Evolutionary conservation across 108 stramenopile species (phyloP), one percentile per base, ranked within the genome.

Genomic region (Aureococcus anophagefferens): DNA sequence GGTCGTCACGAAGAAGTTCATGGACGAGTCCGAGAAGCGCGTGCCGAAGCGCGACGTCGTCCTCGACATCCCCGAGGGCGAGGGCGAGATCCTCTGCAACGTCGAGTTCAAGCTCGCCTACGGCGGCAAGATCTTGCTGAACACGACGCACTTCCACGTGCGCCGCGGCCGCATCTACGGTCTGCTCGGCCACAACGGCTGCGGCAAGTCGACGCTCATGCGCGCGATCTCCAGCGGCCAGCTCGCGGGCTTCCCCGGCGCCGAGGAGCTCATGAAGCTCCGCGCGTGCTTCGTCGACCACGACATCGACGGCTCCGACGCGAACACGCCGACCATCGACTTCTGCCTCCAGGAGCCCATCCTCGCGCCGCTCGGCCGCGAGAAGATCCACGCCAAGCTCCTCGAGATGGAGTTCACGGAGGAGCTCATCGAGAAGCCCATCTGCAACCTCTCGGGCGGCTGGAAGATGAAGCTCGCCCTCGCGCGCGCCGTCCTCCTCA

Each of bases 41-140:
- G 37, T 40, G 4, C 7, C 11, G 37, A 40, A 40, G 37, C 4
- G 11, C 7, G 37, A 9, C 7, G 11, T 11, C 7, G 37, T 40
- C 37, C 37, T 40, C 37, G 37, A 40, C n/a, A n/a, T n/a, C n/a
- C n/a, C n/a, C n/a, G n/a, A n/a, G n/a, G n/a, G n/a, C n/a, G n/a
- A n/a, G n/a, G 37, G 37, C 37, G 37, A 40, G 37, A 40, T 40
- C 11, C 37, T 40, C 7, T 40, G 37, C 37, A 40, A 40, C 37
- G 37, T 40, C 37, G 46, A 66, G 63, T 91, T 92, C 83, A 89
- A 88, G 59, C 76, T 99, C 44, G 98, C 98, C 34, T 99, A 97
- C 85, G 98, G 96, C 64, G 94, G 95, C 64, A 96, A 96, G 80
- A 96, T 98, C 68, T 78, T 99, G 33, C 81, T 99, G 59, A 93